Evolutionary conservation across 2,329 filamentous ascomycete species (phyloP).

Genomic region (Ophiostoma triangulosporum): DNA sequence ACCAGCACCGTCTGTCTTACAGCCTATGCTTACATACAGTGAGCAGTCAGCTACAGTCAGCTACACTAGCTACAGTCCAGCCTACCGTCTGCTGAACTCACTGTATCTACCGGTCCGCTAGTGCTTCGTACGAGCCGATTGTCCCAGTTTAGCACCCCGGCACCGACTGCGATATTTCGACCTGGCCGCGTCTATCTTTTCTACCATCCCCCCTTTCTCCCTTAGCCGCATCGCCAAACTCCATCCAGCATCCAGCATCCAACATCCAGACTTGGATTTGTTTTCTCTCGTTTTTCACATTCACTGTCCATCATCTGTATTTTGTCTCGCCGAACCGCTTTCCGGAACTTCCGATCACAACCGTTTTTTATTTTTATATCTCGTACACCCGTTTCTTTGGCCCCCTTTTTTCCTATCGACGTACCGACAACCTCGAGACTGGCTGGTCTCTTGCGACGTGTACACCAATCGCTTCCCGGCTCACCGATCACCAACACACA

Average conservation of each 20-base stretch:
- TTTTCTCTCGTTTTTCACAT: conserved; percentile 4
- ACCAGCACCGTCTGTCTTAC: no score
- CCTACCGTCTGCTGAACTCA: background rate
- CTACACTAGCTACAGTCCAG: background rate
- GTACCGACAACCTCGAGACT: background rate
- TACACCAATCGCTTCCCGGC: background rate
- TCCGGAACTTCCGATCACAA: background rate
- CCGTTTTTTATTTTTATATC: background rate
- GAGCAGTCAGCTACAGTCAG: background rate
- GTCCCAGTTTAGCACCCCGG: no score
- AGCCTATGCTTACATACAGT: background rate
- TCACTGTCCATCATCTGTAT: background rate
- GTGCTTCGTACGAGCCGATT: no score
- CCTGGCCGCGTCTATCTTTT: conserved; percentile 6
- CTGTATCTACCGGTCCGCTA: no score
- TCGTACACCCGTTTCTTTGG: background rate
- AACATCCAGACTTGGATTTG: conserved; percentile 2
- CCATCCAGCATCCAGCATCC: no score
- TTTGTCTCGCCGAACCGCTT: conserved; percentile 1
- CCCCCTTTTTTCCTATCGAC: background rate
- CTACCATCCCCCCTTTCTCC: background rate
- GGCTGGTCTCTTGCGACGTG: background rate
- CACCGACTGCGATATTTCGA: conserved; percentile 3
- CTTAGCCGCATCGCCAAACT: background rate
- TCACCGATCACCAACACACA: background rate